Percentiles rank a stretch among this genome's conserved stretches.
These are phyloP conservation scores for Aspergillus chevalieri DNA, from an alignment of 2,329 filamentous ascomycete species.

Conservation along the genomic window DNA sequence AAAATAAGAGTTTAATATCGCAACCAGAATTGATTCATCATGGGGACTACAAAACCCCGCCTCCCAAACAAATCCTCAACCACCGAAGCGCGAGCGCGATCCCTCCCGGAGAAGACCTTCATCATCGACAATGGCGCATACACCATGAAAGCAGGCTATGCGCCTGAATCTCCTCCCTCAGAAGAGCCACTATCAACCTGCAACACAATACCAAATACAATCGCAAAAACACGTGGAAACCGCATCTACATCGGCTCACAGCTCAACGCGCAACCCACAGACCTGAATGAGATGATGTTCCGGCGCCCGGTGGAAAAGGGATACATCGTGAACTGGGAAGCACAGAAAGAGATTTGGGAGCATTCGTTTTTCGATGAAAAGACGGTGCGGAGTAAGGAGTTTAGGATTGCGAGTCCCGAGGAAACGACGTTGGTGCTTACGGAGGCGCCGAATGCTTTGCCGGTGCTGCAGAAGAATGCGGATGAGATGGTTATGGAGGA, in stretches of 20 bases:
- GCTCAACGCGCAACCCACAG: conserved; percentile 64
- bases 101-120: conserved; percentile 62
- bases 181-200: conserved; percentile 45
- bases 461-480: conserved; percentile 76
- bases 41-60: conserved; percentile 31
- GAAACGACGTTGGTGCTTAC: conserved; percentile 80
- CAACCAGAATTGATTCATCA: conserved; percentile 5
- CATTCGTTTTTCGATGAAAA: conserved; percentile 70
- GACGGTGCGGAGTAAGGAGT: conserved; percentile 48
- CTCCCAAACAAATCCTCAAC: conserved; percentile 47
- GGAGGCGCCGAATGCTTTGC: conserved; percentile 78
- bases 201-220: conserved; percentile 74
- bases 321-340: conserved; percentile 94
- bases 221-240: conserved; percentile 74
- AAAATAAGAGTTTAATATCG: neutral
- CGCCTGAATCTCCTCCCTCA: conserved; percentile 32
- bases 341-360: conserved; percentile 93
- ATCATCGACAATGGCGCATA: conserved; percentile 91
- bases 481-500: conserved; percentile 98
- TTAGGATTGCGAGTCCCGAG: conserved; percentile 53
- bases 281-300: conserved; percentile 85
- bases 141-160: conserved; percentile 84
- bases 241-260: conserved; percentile 75
- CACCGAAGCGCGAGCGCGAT: conserved; percentile 40
- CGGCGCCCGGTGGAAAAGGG: conserved; percentile 88